These are phyloP conservation scores for Knufia fluminis DNA, from an alignment of 2,329 filamentous ascomycete genomes.

Conservation along the genomic window DNA sequence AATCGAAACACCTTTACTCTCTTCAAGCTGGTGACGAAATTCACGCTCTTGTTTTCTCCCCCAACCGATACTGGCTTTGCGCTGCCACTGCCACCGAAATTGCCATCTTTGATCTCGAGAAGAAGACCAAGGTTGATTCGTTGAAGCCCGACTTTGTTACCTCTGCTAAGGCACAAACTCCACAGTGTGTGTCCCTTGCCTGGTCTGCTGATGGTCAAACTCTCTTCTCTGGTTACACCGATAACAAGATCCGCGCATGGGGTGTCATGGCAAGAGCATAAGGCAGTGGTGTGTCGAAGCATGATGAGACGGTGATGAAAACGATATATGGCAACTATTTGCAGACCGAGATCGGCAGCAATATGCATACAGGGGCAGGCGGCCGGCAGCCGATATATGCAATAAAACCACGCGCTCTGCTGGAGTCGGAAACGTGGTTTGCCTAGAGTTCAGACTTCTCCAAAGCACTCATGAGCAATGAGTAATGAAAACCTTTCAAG, in stretches of 20 bases:
- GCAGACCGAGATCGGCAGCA: neutral
- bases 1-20: slow-evolving; percentile 99
- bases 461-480: slow-evolving; percentile 6
- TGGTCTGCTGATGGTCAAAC: slow-evolving; percentile 99
- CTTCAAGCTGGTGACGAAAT: slow-evolving; percentile 99
- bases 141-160: slow-evolving; percentile 90
- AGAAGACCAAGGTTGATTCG: slow-evolving; percentile 98
- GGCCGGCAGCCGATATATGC: neutral
- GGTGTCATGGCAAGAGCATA: slow-evolving; percentile 94
- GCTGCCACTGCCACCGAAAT: slow-evolving; percentile 94
- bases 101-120: slow-evolving; percentile 99
- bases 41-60: slow-evolving; percentile 99
- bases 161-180: slow-evolving; percentile 85
- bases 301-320: neutral
- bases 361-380: neutral
- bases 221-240: slow-evolving; percentile 98
- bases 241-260: slow-evolving; percentile 98
- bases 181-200: slow-evolving; percentile 93
- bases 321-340: neutral
- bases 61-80: slow-evolving; percentile 99
- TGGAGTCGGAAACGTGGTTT: neutral
- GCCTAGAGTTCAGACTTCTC: neutral
- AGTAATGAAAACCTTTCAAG: slow-evolving; percentile 4
- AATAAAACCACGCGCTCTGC: neutral
- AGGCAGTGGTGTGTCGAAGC: neutral